Evolutionary conservation across 306 rosid genomes (phyloP).

Genomic region (Vicia faba): DNA sequence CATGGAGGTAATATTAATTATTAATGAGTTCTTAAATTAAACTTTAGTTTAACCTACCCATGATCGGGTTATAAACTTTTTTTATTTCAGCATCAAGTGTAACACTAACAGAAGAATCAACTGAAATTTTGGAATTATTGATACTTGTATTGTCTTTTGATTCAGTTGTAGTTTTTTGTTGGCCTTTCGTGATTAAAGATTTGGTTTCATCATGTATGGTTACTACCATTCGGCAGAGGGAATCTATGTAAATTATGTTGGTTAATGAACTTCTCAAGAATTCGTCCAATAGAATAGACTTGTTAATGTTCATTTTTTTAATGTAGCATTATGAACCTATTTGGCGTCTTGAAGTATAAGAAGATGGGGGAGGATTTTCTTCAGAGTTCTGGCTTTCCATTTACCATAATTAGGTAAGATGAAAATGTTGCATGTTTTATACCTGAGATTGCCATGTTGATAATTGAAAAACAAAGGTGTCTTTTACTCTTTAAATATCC

Average conservation of each 20-base stretch:
- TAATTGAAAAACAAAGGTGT: conserved; percentile 6
- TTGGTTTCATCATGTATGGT: neutral
- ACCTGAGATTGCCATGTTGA: conserved; percentile 2
- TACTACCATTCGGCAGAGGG: neutral
- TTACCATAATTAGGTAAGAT: conserved; percentile 83
- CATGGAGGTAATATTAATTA: conserved; percentile 76
- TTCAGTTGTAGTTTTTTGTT: neutral
- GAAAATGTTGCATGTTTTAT: conserved; percentile 15
- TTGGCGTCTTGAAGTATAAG: conserved; percentile 93
- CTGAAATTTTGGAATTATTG: neutral
- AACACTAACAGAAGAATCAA: neutral
- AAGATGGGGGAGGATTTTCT: conserved; percentile 95
- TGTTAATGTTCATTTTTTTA: conserved; percentile 9
- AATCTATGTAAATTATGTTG: neutral
- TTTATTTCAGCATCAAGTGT: neutral
- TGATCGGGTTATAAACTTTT: neutral
- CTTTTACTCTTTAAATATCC: conserved; percentile 4
- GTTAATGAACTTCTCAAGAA: conserved; percentile 5
- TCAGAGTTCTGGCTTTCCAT: conserved; percentile 78
- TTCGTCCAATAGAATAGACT: neutral
- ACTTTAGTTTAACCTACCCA: neutral
- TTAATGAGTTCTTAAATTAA: conserved; percentile 20
- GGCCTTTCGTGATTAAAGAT: neutral
- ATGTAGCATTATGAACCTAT: conserved; percentile 84
- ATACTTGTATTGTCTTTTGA: neutral